Conservation (phyloP, 768 basidiomycete genomes). For the button mushroom (Agaricus bisporus) region DNA sequence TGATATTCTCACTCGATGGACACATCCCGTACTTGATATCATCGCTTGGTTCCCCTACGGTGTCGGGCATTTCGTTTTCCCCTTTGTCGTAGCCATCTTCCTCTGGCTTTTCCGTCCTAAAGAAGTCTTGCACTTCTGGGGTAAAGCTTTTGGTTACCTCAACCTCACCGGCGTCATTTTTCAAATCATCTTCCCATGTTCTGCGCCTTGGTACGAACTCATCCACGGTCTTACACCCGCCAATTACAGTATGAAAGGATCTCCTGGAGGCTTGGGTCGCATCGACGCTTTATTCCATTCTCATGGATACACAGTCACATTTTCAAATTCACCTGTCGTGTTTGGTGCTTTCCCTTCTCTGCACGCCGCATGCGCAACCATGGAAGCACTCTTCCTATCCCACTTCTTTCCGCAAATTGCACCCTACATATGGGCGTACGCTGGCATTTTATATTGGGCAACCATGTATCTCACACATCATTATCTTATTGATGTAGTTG, state of each 20-base stretch:
- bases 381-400: constrained; percentile 88
- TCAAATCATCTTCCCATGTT: constrained; percentile 87
- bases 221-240: constrained; percentile 96
- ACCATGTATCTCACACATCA: constrained; percentile 99
- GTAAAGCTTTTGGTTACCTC: constrained; percentile 85
- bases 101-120: constrained; percentile 88
- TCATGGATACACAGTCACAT: constrained; percentile 69
- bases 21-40: constrained; percentile 88
- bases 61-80: constrained; percentile 83
- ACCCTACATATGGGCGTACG: constrained; percentile 75
- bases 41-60: constrained; percentile 97
- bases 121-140: constrained; percentile 79
- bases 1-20: constrained; percentile 92
- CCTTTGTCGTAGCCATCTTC: constrained; percentile 80
- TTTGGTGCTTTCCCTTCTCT: constrained; percentile 97
- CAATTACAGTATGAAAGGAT: constrained; percentile 87
- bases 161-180: constrained; percentile 83
- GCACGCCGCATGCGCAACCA: constrained; percentile 85
- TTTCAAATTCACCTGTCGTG: constrained; percentile 85
- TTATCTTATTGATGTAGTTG: constrained; percentile 97
- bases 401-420: constrained; percentile 87
- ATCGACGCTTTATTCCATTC: constrained; percentile 85
- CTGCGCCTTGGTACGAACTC: constrained; percentile 97
- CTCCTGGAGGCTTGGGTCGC: constrained; percentile 86
- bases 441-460: constrained; percentile 87